These are phyloP conservation scores for Chytriomyces sp. DNA, from an alignment of 192 early-diverging fungal genomes.

Conservation along the genomic window DNA sequence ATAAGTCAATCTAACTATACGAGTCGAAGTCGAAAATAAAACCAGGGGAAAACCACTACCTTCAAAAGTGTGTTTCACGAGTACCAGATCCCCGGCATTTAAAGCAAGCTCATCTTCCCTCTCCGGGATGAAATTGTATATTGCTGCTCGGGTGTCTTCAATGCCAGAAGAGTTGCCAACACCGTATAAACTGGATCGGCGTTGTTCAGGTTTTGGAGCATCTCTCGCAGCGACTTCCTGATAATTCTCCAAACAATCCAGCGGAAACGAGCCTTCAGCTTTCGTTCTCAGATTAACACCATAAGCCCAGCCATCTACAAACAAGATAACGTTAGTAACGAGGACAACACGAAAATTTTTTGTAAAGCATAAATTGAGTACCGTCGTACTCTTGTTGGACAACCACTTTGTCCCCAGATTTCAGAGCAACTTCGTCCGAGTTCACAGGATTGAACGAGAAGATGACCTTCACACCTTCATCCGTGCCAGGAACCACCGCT, in stretches of 20 bases:
- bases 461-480: neutral
- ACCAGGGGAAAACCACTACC: conserved; percentile 64
- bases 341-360: neutral
- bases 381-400: neutral
- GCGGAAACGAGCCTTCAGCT: conserved; percentile 8
- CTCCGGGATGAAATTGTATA: conserved; percentile 28
- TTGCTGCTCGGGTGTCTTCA: neutral
- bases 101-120: conserved; percentile 79
- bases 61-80: conserved; percentile 77
- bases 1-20: too few relatives aligned
- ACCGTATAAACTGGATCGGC: conserved; percentile 3
- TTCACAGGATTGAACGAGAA: too few relatives aligned
- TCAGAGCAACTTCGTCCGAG: too few relatives aligned
- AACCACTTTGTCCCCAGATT: too few relatives aligned
- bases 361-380: neutral
- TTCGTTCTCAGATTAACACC: conserved; percentile 21
- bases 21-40: too few relatives aligned
- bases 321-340: neutral
- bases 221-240: neutral
- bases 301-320: conserved; percentile 18
- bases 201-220: neutral
- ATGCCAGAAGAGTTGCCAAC: neutral
- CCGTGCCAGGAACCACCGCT: neutral
- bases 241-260: conserved; percentile 19
- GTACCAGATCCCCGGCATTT: conserved; percentile 71